Percentiles rank a stretch among this genome's conserved stretches.
Conservation (phyloP, 495 filamentous ascomycete species). For the Aspergillus taichungensis region DNA sequence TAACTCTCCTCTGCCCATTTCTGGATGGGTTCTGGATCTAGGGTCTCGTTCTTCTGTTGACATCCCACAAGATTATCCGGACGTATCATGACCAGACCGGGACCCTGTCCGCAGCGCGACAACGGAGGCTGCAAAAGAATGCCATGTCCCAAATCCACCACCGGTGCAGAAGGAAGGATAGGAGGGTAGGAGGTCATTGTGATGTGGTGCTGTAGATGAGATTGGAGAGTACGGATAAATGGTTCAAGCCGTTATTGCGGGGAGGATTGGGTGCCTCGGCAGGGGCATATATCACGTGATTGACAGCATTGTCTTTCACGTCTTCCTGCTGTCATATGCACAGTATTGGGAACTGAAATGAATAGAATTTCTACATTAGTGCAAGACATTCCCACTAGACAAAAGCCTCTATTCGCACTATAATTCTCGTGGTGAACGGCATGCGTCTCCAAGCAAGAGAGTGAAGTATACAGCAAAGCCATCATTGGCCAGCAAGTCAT, state of each 20-base stretch:
- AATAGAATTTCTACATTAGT: neutral
- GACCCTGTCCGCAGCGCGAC: slow-evolving; percentile 46
- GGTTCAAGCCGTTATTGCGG: no score
- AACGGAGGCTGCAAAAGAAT: slow-evolving; percentile 42
- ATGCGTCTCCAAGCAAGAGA: no score
- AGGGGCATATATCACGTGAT: slow-evolving; percentile 3
- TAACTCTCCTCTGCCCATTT: slow-evolving; percentile 38
- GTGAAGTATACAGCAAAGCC: no score
- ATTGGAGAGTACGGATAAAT: no score
- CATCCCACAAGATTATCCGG: slow-evolving; percentile 13
- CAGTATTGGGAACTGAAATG: neutral
- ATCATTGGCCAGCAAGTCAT: neutral
- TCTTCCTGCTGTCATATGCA: neutral
- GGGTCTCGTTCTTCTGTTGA: slow-evolving; percentile 13
- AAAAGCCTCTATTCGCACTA: neutral
- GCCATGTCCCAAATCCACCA: slow-evolving; percentile 1
- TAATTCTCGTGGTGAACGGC: no score
- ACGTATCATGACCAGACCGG: slow-evolving; percentile 42
- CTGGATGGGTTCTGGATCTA: slow-evolving; percentile 25
- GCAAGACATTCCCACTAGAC: neutral
- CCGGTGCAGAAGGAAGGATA: slow-evolving; percentile 4
- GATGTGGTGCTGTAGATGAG: neutral
- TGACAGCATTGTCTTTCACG: neutral
- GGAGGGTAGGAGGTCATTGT: no score
- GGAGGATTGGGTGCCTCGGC: no score